Conservation (phyloP, 441 rosid genomes). For the Viola pubescens region DNA sequence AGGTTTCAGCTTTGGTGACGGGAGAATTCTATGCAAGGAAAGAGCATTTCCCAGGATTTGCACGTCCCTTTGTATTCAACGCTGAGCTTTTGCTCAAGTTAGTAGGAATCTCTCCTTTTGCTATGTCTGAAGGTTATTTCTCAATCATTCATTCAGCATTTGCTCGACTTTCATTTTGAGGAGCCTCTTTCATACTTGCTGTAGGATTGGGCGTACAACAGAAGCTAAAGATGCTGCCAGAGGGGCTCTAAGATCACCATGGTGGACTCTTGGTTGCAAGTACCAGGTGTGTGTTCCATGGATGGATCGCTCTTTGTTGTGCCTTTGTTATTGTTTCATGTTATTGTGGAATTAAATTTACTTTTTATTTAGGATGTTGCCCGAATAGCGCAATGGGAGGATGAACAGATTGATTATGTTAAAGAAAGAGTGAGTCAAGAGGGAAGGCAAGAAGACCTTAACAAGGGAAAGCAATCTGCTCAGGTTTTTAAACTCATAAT, state of each 20-base stretch:
- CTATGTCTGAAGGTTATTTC: slow-evolving; percentile 1
- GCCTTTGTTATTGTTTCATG: neutral
- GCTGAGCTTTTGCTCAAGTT: slow-evolving; percentile 72
- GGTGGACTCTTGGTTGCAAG: slow-evolving; percentile 92
- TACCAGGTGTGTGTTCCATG: slow-evolving; percentile 39
- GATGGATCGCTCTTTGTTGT: neutral
- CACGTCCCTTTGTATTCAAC: slow-evolving; percentile 71
- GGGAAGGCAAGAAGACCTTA: slow-evolving; percentile 56
- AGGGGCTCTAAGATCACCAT: slow-evolving; percentile 79
- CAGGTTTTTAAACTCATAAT: slow-evolving; percentile 35
- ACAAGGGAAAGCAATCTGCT: slow-evolving; percentile 56
- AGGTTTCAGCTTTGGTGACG: slow-evolving; percentile 87
- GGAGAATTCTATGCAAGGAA: slow-evolving; percentile 72
- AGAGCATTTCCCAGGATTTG: slow-evolving; percentile 76
- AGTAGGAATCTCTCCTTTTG: slow-evolving; percentile 25
- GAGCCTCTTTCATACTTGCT: slow-evolving; percentile 8
- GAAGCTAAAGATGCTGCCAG: slow-evolving; percentile 94
- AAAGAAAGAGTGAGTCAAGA: slow-evolving; percentile 58
- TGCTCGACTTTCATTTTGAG: slow-evolving; percentile 2
- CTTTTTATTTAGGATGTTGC: slow-evolving; percentile 57
- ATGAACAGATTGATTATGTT: slow-evolving; percentile 57
- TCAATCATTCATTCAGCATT: slow-evolving; percentile 5
- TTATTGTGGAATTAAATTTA: slow-evolving; percentile 1
- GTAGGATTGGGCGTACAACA: slow-evolving; percentile 53
- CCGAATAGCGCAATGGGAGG: slow-evolving; percentile 64